Conservation (phyloP, 2,329 filamentous ascomycete genomes). For the Mycosphaerelloides madeirae region DNA sequence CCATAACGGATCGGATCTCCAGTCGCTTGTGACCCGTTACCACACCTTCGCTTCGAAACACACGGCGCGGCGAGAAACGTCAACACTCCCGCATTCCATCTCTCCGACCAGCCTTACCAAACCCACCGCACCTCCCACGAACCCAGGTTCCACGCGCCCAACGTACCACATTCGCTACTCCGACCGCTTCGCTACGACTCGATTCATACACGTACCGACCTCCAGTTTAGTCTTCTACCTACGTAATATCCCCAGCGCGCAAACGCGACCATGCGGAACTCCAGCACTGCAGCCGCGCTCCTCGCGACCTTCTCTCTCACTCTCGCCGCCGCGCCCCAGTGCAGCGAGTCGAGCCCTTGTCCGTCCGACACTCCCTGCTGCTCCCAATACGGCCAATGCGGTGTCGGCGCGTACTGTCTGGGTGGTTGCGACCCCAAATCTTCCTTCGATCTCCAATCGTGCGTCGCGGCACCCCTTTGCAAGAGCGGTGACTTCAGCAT, state of each 20-base stretch:
- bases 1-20: too few relatives aligned
- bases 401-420: conserved; percentile 89
- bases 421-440: conserved; percentile 88
- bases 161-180: conserved; percentile 2
- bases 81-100: neutral
- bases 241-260: too few relatives aligned
- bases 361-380: conserved; percentile 33
- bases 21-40: too few relatives aligned
- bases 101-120: neutral
- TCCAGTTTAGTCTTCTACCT: too few relatives aligned
- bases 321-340: conserved; percentile 25
- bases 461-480: conserved; percentile 79
- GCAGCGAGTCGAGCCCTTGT: conserved; percentile 29
- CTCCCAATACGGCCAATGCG: conserved; percentile 77
- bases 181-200: neutral
- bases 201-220: too few relatives aligned
- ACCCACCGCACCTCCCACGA: too few relatives aligned
- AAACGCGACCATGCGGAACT: conserved; percentile 22
- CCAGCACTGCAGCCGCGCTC: conserved; percentile 29
- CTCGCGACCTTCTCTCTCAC: conserved; percentile 29
- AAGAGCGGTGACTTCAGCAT: conserved; percentile 69
- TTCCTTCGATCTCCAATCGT: conserved; percentile 78
- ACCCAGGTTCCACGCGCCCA: too few relatives aligned
- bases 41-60: too few relatives aligned
- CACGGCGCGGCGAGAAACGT: too few relatives aligned